Evolutionary conservation across 306 rosid genomes (phyloP).

Genomic region (Cyclanthera cordifolia): DNA sequence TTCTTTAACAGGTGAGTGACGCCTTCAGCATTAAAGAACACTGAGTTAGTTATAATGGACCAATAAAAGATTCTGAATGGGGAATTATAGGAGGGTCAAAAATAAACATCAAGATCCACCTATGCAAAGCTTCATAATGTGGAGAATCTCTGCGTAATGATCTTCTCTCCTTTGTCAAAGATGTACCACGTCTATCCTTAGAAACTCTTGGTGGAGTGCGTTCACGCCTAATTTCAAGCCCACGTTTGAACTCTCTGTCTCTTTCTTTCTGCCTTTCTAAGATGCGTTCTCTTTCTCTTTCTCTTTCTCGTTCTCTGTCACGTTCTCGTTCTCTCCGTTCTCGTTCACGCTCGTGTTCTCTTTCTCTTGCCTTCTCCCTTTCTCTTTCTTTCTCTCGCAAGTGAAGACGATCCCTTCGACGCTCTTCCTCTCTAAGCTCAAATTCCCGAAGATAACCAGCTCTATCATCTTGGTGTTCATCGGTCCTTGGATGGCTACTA

Average conservation of each 20-base stretch:
- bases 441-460: constrained; percentile 85
- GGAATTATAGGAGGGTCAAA: constrained; percentile 70
- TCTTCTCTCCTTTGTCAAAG: constrained; percentile 79
- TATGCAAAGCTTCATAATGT: constrained; percentile 59
- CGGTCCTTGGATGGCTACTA: constrained; percentile 38
- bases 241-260: constrained; percentile 84
- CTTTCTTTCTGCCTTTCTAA: constrained; percentile 79
- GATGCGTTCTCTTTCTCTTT: constrained; percentile 58
- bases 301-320: constrained; percentile 50
- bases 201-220: constrained; percentile 52
- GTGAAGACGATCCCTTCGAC: constrained; percentile 80
- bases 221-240: constrained; percentile 38
- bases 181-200: constrained; percentile 63
- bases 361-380: constrained; percentile 68
- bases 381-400: constrained; percentile 85
- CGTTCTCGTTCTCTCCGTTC: constrained; percentile 43
- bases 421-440: constrained; percentile 91
- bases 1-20: constrained; percentile 94
- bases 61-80: constrained; percentile 67
- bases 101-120: constrained; percentile 90
- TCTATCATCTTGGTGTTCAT: constrained; percentile 78
- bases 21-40: constrained; percentile 99
- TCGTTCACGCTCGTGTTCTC: constrained; percentile 72
- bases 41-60: constrained; percentile 65
- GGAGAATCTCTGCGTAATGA: constrained; percentile 70